Conservation (phyloP, 2,329 filamentous ascomycete species). For the Leptographium procerum region DNA sequence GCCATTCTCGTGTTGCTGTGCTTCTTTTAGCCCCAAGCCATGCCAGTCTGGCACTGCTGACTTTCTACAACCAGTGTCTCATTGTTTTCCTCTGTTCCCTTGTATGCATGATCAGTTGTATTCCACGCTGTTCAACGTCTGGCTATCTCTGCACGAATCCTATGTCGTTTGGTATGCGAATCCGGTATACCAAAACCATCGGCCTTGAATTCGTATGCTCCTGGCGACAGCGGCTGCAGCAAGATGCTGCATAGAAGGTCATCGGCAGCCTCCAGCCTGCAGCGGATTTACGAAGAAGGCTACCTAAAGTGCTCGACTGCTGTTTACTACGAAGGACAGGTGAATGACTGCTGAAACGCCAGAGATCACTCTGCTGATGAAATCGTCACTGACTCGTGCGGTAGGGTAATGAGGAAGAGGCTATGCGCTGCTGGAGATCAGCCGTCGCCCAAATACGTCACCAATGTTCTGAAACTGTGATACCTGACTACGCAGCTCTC, state of each 20-base stretch:
- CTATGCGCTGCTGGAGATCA: constrained; percentile 77
- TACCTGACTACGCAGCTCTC: constrained; percentile 19
- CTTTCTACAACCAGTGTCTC: background rate
- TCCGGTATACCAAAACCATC: background rate
- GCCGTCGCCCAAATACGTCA: constrained; percentile 84
- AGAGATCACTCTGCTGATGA: background rate
- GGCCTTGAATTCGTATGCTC: constrained; percentile 8
- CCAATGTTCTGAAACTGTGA: constrained; percentile 56
- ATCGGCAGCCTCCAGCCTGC: constrained; percentile 54
- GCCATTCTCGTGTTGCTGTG: background rate
- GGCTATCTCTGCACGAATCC: background rate
- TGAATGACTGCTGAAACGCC: constrained; percentile 24
- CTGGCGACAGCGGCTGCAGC: constrained; percentile 11
- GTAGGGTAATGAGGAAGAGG: constrained; percentile 84
- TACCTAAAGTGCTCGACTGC: constrained; percentile 92
- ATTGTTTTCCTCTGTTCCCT: background rate
- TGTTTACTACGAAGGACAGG: constrained; percentile 90
- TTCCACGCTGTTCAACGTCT: background rate
- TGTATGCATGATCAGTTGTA: background rate
- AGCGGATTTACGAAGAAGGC: constrained; percentile 96
- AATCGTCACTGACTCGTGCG: background rate
- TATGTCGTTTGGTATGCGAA: background rate
- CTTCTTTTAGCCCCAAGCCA: background rate
- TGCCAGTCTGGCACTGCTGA: background rate
- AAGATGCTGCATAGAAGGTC: constrained; percentile 42